phyloP scores from a whole-genome alignment of 1,284 basidiomycete genomes.

The Phellopilus nigrolimitatus region DNA sequence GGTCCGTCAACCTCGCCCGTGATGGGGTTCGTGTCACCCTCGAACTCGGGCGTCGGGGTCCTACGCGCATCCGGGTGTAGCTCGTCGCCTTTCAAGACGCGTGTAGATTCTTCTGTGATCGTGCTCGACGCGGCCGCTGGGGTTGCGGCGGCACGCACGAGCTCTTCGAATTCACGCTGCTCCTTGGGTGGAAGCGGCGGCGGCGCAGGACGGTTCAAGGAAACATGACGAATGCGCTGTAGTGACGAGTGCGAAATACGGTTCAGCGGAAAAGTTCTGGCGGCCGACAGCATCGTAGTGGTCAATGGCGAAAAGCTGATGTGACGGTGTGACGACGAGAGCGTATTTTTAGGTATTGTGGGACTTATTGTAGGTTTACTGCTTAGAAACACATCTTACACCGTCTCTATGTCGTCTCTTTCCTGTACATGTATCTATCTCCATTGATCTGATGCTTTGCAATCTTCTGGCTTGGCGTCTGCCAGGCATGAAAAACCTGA shows the following conservation, averaged over 20 bases:
- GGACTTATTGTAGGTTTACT: no score
- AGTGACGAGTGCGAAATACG: neutral
- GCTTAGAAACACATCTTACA: no score
- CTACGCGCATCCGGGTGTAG: constrained; percentile 66
- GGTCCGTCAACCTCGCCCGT: constrained; percentile 77
- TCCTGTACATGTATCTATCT: no score
- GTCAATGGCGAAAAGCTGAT: neutral
- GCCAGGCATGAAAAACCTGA: no score
- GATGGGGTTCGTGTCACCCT: constrained; percentile 65
- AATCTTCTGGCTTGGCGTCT: no score
- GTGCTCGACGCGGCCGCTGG: constrained; percentile 28
- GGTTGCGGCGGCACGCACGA: constrained; percentile 53
- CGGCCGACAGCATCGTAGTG: neutral
- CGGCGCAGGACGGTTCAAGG: constrained; percentile 55
- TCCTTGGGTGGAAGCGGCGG: constrained; percentile 64
- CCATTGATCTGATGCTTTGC: no score
- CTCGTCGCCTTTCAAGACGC: constrained; percentile 17
- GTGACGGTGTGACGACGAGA: no score
- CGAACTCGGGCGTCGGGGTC: constrained; percentile 58
- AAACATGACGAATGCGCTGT: constrained; percentile 5
- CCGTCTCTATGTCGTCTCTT: no score
- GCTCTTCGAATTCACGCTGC: constrained; percentile 74
- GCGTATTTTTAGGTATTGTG: no score
- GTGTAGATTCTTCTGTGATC: constrained; percentile 33
- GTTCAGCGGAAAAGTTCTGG: neutral